Evolutionary conservation across 192 early-diverging fungal genomes (phyloP), one percentile per base, ranked within the genome.

Genomic region (Linnemannia zychae): DNA sequence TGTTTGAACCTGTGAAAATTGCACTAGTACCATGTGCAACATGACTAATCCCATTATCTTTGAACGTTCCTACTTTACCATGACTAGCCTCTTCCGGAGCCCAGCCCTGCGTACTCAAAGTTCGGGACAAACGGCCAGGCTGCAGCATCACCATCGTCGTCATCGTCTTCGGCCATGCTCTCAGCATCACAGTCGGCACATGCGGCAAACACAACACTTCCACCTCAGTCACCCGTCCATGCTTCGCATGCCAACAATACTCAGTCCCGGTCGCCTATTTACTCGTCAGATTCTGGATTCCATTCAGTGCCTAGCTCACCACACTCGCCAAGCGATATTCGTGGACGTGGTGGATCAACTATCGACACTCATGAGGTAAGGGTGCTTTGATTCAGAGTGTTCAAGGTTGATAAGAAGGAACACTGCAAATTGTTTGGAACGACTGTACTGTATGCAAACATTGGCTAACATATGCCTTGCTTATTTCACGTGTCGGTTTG

Each of bases 221-320:
- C 60, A 46, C 83, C 83, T 31, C 83, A 85, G 40, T 85, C 83
- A 31, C 83, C 83, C 33, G 52, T 79, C 34, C 83, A 85, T 24
- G 48, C 76, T 2, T 38, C 83, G 7, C 83, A 85, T 68, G 17
- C 57, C 5, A n/a, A 11, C n/a, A 37, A 48, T 22, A 65, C 46
- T 13, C 68, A 77, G 28, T 37, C 53, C 46, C 40, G 83, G 7
- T 72, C 83, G 31, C 83, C 77, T 20, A 65, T 28, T 13, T 85
- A 76, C 74, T 46, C 77, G 18, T 50, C 77, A 50, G 83, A 85
- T 71, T 85, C 83, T n/a, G 83, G 83, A 76, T 85, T 85, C 28
- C 77, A 85, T 50, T 85, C 83, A 17, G 60, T 85, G 11, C 83
- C 83, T 2, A 85, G 83, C 57, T 85, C 83, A 5, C 83, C 83